Base-by-base conservation (phyloP, 257 asterid species). In the Nicotiana noctiflora region DNA sequence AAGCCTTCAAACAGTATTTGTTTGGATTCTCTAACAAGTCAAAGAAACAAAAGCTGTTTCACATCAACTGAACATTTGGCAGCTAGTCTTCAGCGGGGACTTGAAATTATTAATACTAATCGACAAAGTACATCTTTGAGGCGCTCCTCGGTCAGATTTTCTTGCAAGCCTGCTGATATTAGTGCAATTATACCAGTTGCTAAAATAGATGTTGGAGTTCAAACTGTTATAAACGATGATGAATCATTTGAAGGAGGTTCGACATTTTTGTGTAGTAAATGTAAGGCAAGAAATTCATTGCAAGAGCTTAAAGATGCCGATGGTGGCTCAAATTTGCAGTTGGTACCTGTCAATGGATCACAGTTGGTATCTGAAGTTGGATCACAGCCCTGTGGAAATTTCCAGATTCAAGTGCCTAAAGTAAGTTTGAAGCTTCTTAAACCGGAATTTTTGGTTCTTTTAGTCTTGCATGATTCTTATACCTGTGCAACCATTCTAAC, bases 161-260 rank as follows among this genome's bases (percentile, higher is more conserved):
- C 97, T 79, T 92, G 90, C 90, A 89, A 88, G 83, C 87, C 87
- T 10, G 68, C 88, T n/a, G 97, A 91, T 81, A 67, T 84, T 72
- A 93, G 87, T 85, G 86, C 92, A 65, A 78, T 83, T 18, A 52
- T 88, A 65, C 91, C 96, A 49, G 86, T 83, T 79, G 75, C 86
- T 77, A 96, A 91, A 92, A 94, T 96, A 79, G 98, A 96, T 86
- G 94, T 84, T 40, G 99, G 97, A 66, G 91, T 94, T 84, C 99
- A 96, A 84, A 92, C 99, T 51, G 76, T 84, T 79, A 66, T 79
- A 63, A 57, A 77, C 37, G 91, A 82, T 83, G 81, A 84, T 23
- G 90, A 87, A 82, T 82, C 84, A 31, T 2, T 80, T 46, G 86
- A 83, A 62, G 80, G 82, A 37, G 88, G 83, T 75, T 84, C 81